phyloP scores from a whole-genome alignment of 305 asterid genomes.

The Rubia peregrina region DNA sequence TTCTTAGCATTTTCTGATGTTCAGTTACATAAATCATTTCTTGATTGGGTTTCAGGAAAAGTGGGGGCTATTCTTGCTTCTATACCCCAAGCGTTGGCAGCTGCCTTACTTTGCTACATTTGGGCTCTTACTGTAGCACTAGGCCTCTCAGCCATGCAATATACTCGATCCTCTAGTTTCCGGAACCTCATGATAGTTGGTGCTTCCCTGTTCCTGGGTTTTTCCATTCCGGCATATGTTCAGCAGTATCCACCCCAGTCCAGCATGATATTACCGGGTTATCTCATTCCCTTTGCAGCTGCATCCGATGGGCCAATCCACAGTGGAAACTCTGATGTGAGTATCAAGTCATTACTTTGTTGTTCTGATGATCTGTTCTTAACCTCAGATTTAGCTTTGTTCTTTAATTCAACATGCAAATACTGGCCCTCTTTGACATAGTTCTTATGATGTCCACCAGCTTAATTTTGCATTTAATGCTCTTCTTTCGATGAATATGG shows the following conservation, averaged over 20 bases:
- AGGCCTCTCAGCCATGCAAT: slow-evolving; percentile 73
- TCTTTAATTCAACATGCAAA: neutral
- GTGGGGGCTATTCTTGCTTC: slow-evolving; percentile 95
- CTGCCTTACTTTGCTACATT: slow-evolving; percentile 79
- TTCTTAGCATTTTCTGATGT: neutral
- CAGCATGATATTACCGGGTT: slow-evolving; percentile 64
- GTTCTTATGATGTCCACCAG: slow-evolving; percentile 32
- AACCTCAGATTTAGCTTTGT: neutral
- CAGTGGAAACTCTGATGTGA: slow-evolving; percentile 61
- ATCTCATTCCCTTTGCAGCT: slow-evolving; percentile 82
- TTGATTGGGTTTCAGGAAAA: slow-evolving; percentile 49
- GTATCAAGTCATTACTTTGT: slow-evolving; percentile 14
- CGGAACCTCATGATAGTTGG: slow-evolving; percentile 86
- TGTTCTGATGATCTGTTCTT: slow-evolving; percentile 5
- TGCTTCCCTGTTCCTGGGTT: slow-evolving; percentile 81
- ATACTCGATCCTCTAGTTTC: slow-evolving; percentile 65
- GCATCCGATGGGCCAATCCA: slow-evolving; percentile 91
- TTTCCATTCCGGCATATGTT: slow-evolving; percentile 81
- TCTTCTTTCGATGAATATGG: slow-evolving; percentile 81
- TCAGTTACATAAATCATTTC: slow-evolving; percentile 4
- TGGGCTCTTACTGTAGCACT: slow-evolving; percentile 81
- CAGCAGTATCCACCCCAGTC: slow-evolving; percentile 84
- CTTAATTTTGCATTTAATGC: slow-evolving; percentile 75
- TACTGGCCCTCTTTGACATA: neutral
- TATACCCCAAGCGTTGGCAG: slow-evolving; percentile 93